These are phyloP conservation scores for Scytalidium sp. DNA, from an alignment of 2,329 filamentous ascomycete species.

Conservation along the genomic window DNA sequence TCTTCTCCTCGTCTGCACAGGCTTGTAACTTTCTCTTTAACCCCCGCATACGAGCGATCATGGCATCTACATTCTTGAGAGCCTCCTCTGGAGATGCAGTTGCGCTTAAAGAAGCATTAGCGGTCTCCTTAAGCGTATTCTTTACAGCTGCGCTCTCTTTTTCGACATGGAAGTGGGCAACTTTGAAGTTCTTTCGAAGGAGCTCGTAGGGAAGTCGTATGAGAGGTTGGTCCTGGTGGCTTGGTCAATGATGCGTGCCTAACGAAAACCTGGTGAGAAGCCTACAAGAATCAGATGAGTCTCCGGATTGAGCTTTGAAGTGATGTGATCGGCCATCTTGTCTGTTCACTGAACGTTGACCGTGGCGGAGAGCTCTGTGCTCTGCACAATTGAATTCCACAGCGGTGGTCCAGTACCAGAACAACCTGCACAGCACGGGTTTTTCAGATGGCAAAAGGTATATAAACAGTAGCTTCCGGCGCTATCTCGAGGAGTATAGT, in stretches of 20 bases:
- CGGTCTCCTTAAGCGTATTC: slow-evolving; percentile 58
- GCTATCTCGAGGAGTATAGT: too few species aligned
- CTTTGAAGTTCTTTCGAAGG: slow-evolving; percentile 90
- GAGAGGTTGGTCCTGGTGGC: slow-evolving; percentile 80
- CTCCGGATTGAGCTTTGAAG: slow-evolving; percentile 69
- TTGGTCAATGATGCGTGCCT: slow-evolving; percentile 11
- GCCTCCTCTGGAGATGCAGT: slow-evolving; percentile 67
- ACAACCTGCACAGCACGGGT: background rate
- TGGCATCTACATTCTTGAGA: slow-evolving; percentile 77
- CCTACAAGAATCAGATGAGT: slow-evolving; percentile 71
- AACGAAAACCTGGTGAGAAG: background rate
- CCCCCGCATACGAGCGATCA: slow-evolving; percentile 80
- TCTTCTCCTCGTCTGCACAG: slow-evolving; percentile 75
- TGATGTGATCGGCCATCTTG: slow-evolving; percentile 57
- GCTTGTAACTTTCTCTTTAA: slow-evolving; percentile 83
- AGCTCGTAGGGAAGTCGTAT: slow-evolving; percentile 91
- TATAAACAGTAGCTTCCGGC: too few species aligned
- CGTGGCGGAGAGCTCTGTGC: background rate
- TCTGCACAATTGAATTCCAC: background rate
- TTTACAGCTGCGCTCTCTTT: slow-evolving; percentile 64
- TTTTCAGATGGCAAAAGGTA: too few species aligned
- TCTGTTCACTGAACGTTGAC: background rate
- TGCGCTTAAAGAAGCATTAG: slow-evolving; percentile 34
- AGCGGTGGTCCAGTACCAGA: background rate
- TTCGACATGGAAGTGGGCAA: slow-evolving; percentile 73